Percentiles rank a stretch among this genome's conserved stretches.
Conservation (phyloP, 345 rosid species). For the Sapria himalayana region DNA sequence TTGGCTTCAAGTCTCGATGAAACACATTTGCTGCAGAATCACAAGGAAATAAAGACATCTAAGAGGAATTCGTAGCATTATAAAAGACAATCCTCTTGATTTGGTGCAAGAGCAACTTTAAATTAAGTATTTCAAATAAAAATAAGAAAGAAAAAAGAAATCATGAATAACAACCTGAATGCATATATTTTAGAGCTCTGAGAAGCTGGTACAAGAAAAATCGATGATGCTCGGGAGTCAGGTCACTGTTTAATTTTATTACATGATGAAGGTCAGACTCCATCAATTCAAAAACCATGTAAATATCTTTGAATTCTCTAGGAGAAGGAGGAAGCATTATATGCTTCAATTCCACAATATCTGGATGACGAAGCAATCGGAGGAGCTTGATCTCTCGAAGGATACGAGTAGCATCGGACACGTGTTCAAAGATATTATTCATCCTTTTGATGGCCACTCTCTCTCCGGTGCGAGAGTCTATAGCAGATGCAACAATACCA, state of each 20-base stretch:
- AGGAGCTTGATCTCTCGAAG: slow-evolving; percentile 92
- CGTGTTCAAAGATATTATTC: slow-evolving; percentile 79
- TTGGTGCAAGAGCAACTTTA: too few species aligned
- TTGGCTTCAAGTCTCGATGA: slow-evolving; percentile 92
- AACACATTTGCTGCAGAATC: slow-evolving; percentile 60
- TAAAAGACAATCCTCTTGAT: slow-evolving; percentile 3
- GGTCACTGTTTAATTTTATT: slow-evolving; percentile 68
- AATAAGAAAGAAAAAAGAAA: slow-evolving; percentile 8
- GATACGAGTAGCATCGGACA: slow-evolving; percentile 78
- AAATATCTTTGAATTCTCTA: slow-evolving; percentile 81
- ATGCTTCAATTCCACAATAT: slow-evolving; percentile 78
- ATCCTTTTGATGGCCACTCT: slow-evolving; percentile 94
- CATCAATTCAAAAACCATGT: slow-evolving; percentile 94
- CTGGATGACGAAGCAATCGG: slow-evolving; percentile 63
- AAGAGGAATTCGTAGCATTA: slow-evolving; percentile 1
- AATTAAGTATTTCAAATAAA: too few species aligned
- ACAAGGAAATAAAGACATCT: slow-evolving; percentile 3
- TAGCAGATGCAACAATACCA: slow-evolving; percentile 88
- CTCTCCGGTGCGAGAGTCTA: slow-evolving; percentile 81
- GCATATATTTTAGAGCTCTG: slow-evolving; percentile 80
- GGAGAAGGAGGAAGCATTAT: slow-evolving; percentile 95
- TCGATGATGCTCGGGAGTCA: slow-evolving; percentile 79
- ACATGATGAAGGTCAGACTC: slow-evolving; percentile 95
- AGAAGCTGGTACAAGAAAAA: slow-evolving; percentile 98
- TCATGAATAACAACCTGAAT: slow-evolving; percentile 32